phyloP scores from a whole-genome alignment of 2,329 filamentous ascomycete species.

The Coleophoma crateriformis region DNA sequence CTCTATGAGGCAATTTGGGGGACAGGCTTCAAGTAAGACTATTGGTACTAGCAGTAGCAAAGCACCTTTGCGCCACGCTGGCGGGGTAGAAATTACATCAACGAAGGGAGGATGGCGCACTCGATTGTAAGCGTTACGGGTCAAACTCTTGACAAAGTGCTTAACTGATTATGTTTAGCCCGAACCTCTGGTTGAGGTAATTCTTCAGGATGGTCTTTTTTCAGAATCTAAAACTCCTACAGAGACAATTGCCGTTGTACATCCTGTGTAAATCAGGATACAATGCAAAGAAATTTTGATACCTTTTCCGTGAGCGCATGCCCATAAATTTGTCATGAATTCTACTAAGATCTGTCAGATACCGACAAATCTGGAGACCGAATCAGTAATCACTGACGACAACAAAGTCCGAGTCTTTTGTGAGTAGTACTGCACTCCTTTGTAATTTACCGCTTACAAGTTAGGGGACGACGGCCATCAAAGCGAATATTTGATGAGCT shows the following conservation, averaged over 20 bases:
- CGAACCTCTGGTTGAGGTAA: conserved; percentile 34
- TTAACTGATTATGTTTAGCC: conserved; percentile 20
- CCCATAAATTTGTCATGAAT: conserved; percentile 1
- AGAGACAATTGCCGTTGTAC: conserved; percentile 69
- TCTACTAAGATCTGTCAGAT: conserved; percentile 33
- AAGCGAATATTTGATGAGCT: conserved; percentile 61
- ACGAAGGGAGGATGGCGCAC: not conserved
- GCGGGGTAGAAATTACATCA: not conserved
- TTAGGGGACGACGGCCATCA: conserved; percentile 51
- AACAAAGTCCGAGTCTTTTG: conserved; percentile 43
- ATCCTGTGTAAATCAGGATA: conserved; percentile 62
- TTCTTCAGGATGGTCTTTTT: not conserved
- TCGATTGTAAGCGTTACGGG: no score
- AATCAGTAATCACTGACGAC: conserved; percentile 25
- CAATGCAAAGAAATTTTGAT: conserved; percentile 62
- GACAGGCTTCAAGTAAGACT: no score
- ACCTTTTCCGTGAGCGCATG: conserved; percentile 54
- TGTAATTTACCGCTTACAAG: not conserved
- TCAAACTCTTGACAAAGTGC: no score
- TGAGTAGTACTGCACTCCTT: conserved; percentile 24
- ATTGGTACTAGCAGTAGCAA: no score
- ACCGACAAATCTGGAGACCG: conserved; percentile 32
- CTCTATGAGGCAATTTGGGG: no score
- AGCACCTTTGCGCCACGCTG: no score
- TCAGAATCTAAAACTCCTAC: conserved; percentile 6